Evolutionary conservation across 495 filamentous ascomycete species (phyloP).

Genomic region (Hypoxylon perforatum): DNA sequence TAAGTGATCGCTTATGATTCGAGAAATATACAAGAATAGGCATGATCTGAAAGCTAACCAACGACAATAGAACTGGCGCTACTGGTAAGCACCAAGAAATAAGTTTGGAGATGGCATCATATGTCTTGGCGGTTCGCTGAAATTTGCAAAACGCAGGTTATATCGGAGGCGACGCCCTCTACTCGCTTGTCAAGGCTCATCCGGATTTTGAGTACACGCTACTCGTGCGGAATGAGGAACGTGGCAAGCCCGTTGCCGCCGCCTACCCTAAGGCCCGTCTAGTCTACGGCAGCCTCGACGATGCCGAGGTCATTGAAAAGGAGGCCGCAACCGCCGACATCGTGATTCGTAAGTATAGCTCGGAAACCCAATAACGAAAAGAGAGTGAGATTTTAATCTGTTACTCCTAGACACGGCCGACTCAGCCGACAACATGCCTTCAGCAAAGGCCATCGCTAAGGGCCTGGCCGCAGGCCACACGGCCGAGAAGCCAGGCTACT

Average conservation of each 20-base stretch:
- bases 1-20: slow-evolving; percentile 28
- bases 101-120: not conserved
- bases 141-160: slow-evolving; percentile 63
- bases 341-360: slow-evolving; percentile 65
- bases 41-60: slow-evolving; percentile 17
- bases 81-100: slow-evolving; percentile 45
- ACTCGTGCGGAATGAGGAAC: slow-evolving; percentile 74
- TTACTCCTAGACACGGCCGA: slow-evolving; percentile 56
- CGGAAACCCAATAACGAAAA: not conserved
- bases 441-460: slow-evolving; percentile 57
- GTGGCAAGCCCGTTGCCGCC: slow-evolving; percentile 68
- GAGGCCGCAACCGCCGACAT: slow-evolving; percentile 73
- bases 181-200: slow-evolving; percentile 67
- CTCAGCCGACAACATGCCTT: slow-evolving; percentile 56
- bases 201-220: slow-evolving; percentile 75
- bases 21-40: not conserved
- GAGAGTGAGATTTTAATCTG: not conserved
- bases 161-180: slow-evolving; percentile 79
- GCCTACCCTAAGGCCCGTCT: slow-evolving; percentile 64
- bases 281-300: slow-evolving; percentile 69
- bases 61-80: slow-evolving; percentile 47
- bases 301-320: slow-evolving; percentile 63
- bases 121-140: slow-evolving; percentile 3
- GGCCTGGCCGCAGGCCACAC: slow-evolving; percentile 58
- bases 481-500: slow-evolving; percentile 58